Conservation (phyloP, 148 eudicot species). For the Suaeda aralocaspica region DNA sequence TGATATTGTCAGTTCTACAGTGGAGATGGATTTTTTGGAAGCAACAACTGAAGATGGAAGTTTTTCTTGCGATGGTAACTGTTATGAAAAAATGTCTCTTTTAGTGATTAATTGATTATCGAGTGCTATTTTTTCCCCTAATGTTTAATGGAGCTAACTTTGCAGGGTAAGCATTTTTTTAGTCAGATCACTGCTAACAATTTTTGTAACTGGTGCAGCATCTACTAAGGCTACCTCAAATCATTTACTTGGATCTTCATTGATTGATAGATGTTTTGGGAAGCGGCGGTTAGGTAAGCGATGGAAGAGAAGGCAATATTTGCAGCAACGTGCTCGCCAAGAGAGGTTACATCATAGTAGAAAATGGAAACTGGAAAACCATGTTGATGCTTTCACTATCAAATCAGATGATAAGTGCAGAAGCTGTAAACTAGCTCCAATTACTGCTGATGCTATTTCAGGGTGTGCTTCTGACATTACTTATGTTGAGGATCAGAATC, state of each 20-base stretch:
- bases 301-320: conserved; percentile 71
- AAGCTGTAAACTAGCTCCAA: conserved; percentile 31
- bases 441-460: conserved; percentile 29
- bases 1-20: conserved; percentile 50
- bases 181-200: neutral
- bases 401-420: conserved; percentile 40
- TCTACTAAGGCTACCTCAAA: conserved; percentile 36
- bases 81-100: neutral
- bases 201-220: conserved; percentile 34
- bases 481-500: conserved; percentile 27
- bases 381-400: conserved; percentile 28
- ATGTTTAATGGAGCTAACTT: neutral
- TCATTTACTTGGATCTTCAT: conserved; percentile 50
- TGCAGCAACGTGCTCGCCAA: conserved; percentile 82
- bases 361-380: conserved; percentile 56
- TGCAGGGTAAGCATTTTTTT: neutral
- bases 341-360: conserved; percentile 64
- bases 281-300: conserved; percentile 53
- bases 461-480: conserved; percentile 36
- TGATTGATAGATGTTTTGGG: conserved; percentile 47
- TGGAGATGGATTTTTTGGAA: conserved; percentile 92
- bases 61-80: conserved; percentile 39
- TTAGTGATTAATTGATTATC: conserved; percentile 5
- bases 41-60: conserved; percentile 38
- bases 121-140: neutral